Base-by-base conservation (phyloP, 2,329 filamentous ascomycete species). In the Fusarium pseudocircinatum region DNA sequence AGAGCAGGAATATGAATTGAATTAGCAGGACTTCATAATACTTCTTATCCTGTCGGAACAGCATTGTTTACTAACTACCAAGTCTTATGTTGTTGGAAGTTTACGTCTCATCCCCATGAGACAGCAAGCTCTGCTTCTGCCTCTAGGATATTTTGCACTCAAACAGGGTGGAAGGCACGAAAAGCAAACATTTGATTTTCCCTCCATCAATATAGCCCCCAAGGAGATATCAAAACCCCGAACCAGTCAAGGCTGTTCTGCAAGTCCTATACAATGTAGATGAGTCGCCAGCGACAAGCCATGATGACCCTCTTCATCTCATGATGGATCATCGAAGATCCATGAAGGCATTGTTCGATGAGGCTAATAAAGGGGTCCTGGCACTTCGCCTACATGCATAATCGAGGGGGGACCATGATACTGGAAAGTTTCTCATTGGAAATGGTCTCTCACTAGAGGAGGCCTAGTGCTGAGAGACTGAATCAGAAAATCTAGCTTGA, bases 151-250 rank as follows among this genome's bases (percentile, higher is more conserved):
- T 47, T 39, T 63, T 28, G 46, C 43, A 46, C n/a, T 28, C 30
- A 53, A 43, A 56, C 36, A 40, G 22, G 50, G 47, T 15, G 34
- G 32, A 61, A 24, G 34, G n/a, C 26, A 67, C 37, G 42, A 39
- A 53, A 46, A 56, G 42, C 36, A 32, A 30, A 70, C 39, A 47
- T 73, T 73, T 73, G 71, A 73, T 73, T 73, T 73, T 73, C 46
- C 20, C 44, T 34, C 43, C 32, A 37, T 49, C 58, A 37, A n/a
- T 54, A 42, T 43, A 36, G 24, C 49, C 30, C 59, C 28, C 12
- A 28, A 39, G 14, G 34, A 39, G 36, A 26, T 11, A 36, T 26
- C 18, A 10, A 18, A 20, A 20, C n/a, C 37, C 4, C 14, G 28
- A 32, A 58, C 20, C 16, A 22, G 30, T 26, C 30, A 24, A 43